Evolutionary conservation across 495 filamentous ascomycete genomes (phyloP), one percentile per base, ranked within the genome.

Genomic region (Alectoria sarmentosa): DNA sequence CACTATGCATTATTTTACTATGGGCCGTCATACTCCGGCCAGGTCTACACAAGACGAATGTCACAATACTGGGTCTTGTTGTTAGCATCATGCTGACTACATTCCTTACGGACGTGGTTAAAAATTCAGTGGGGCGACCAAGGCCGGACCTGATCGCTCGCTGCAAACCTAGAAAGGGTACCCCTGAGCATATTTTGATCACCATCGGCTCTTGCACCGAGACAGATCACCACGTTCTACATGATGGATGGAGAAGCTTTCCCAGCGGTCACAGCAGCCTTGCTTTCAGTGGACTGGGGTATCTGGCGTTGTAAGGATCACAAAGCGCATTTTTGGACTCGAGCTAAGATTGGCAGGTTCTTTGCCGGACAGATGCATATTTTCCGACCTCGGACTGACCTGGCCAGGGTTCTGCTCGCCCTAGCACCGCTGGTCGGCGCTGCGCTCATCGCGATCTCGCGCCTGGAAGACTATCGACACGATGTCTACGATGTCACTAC

Each of bases 211-310:
- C 95, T 6, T 98, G 93, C 74, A 96, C 90, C 4, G 83, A 96
- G 73, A 80, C 83, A 0, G 77, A 87, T 67, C 83, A 88, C 65
- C 90, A 93, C 69, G 84, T 81, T 5, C 78, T 98, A 4, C 90
- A 96, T 66, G 93, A 98, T 72, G 93, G 93, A 11, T 98, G 91
- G 88, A 84, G 92, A 48, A 92, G 88, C 58, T 98, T 97, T 66
- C 93, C 93, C 5, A 91, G 87, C 61, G 93, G 93, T 4, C 93
- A 98, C 72, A 88, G 84, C 61, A 89, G 86, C 70, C 94, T 96
- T 67, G 83, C 91, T 0, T 98, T 96, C 69, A 83, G 81, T 64
- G 93, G 93, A 1, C 76, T 98, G 26, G 93, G 93, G 0, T 96
- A 91, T 71, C 69, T 96, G 32, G 82, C 86, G 3, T 76, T 96